Evolutionary conservation across 345 rosid species (phyloP), one percentile per base, ranked within the genome.

Genomic region (Eucalyptus polyanthemos): DNA sequence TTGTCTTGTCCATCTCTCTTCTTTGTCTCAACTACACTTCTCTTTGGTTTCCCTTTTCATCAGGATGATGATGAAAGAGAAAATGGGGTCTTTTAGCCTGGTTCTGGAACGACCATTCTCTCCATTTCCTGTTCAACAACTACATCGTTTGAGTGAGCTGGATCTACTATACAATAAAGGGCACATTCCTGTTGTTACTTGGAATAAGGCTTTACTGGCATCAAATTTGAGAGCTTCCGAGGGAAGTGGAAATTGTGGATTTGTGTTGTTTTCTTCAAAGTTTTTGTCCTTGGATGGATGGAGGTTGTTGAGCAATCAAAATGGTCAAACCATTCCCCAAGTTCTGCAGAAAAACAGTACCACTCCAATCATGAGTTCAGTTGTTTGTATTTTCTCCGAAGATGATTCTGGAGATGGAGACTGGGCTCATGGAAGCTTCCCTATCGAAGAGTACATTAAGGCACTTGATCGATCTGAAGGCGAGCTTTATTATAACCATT

Each of bases 391-490:
- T 87, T 97, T 97, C 90, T 91, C 97, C 24, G 98, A 96, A 91
- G 92, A 93, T 88, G 95, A 93, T 54, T 89, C 97, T 51, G 98
- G 96, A 81, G 95, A 95, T 88, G 99, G 97, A 67, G 99, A 97
- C 89, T 97, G 99, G 99, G 96, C 95, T 90, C 93, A 95, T 92
- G 99, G 98, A 86, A 95, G 93, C 95, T 97, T 97, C 91, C 99
- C 95, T 53, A 69, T 97, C 40, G 98, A 97, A 89, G 99, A 97
- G 91, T 97, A 96, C 91, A 90, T 96, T 88, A 97, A 94, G 88
- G 99, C 99, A 44, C 93, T 97, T 29, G 95, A 96, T 56, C 98
- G 99, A 50, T 94, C 99, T 22, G 96, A 96, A 93, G 96, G 96
- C 87, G 99, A 97, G 95, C 94, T 97, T 14, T 92, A 95, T 56